A percentile compares a stretch with the other conserved stretches of the same genome.
Evolutionary conservation across 352 stramenopile species (phyloP).

Genomic region (Phytophthora aleatoria): DNA sequence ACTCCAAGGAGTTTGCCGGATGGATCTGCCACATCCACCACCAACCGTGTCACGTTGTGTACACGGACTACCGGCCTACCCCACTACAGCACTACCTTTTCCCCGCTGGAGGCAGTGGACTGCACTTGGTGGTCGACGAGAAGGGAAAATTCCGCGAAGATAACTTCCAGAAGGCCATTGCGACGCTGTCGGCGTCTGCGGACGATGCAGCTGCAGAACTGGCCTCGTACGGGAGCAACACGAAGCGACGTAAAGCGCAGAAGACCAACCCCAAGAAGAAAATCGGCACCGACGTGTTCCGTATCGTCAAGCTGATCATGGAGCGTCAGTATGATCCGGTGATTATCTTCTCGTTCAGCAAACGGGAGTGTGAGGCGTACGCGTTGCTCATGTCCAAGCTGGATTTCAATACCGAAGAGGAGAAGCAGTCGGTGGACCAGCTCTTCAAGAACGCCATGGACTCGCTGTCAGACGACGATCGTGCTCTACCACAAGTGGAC

Average conservation of each 20-base stretch:
- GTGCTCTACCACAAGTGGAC: conserved; percentile 97
- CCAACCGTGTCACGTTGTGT: conserved; percentile 99
- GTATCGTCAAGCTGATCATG: conserved; percentile 99
- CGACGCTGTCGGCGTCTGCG: conserved; percentile 61
- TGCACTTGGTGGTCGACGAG: conserved; percentile 99
- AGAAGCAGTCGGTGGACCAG: conserved; percentile 97
- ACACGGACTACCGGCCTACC: conserved; percentile 99
- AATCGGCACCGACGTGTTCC: conserved; percentile 94
- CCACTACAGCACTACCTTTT: conserved; percentile 99
- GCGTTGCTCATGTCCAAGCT: conserved; percentile 93
- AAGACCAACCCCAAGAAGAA: conserved; percentile 89
- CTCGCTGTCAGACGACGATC: conserved; percentile 96
- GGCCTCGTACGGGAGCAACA: conserved; percentile 78
- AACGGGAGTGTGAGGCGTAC: conserved; percentile 97
- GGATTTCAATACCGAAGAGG: conserved; percentile 98
- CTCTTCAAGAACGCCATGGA: conserved; percentile 99
- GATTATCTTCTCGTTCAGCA: conserved; percentile 99
- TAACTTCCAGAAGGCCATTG: conserved; percentile 96
- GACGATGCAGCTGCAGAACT: conserved; percentile 80
- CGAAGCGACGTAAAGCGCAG: conserved; percentile 62
- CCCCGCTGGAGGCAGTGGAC: conserved; percentile 93
- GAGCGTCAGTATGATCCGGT: conserved; percentile 96
- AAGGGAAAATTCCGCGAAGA: conserved; percentile 98
- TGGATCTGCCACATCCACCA: conserved; percentile 99
- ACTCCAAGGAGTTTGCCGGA: conserved; percentile 95